phyloP scores from a whole-genome alignment of 495 filamentous ascomycete species.

The Barbatosphaeria neglecta region DNA sequence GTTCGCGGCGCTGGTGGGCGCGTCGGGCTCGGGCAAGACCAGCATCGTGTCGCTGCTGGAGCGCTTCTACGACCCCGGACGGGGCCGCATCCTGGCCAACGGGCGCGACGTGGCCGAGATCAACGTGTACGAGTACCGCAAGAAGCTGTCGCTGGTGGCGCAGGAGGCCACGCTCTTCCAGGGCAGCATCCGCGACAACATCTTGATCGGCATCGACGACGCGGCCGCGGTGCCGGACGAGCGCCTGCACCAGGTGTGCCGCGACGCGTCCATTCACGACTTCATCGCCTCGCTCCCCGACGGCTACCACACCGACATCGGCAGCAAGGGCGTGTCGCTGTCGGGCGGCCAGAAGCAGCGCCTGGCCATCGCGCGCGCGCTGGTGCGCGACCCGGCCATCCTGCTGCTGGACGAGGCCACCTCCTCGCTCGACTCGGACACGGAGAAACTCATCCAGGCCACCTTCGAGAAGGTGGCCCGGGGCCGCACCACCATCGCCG shows the following conservation, averaged over 20 bases:
- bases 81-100: slow-evolving; percentile 43
- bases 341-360: slow-evolving; percentile 72
- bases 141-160: slow-evolving; percentile 44
- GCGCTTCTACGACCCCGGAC: slow-evolving; percentile 46
- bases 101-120: slow-evolving; percentile 32
- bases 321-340: slow-evolving; percentile 49
- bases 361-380: slow-evolving; percentile 61
- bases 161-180: slow-evolving; percentile 49
- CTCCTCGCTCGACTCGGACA: slow-evolving; percentile 60
- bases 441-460: slow-evolving; percentile 58
- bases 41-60: slow-evolving; percentile 55
- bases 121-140: slow-evolving; percentile 39
- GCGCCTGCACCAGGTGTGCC: slow-evolving; percentile 42
- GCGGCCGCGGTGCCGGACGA: slow-evolving; percentile 31
- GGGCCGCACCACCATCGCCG: slow-evolving; percentile 56
- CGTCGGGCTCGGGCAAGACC: slow-evolving; percentile 63
- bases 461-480: slow-evolving; percentile 51
- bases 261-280: slow-evolving; percentile 49
- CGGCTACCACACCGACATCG: slow-evolving; percentile 49
- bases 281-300: slow-evolving; percentile 50
- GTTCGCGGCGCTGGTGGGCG: slow-evolving; percentile 58
- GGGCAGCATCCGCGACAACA: slow-evolving; percentile 49
- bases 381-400: slow-evolving; percentile 59
- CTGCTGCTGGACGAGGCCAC: slow-evolving; percentile 75
- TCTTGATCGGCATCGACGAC: slow-evolving; percentile 37